A percentile compares a stretch with the other conserved stretches of the same genome.
Evolutionary conservation across 75 land plant genomes (phyloP).

Genomic region (Cupressus sempervirens): DNA sequence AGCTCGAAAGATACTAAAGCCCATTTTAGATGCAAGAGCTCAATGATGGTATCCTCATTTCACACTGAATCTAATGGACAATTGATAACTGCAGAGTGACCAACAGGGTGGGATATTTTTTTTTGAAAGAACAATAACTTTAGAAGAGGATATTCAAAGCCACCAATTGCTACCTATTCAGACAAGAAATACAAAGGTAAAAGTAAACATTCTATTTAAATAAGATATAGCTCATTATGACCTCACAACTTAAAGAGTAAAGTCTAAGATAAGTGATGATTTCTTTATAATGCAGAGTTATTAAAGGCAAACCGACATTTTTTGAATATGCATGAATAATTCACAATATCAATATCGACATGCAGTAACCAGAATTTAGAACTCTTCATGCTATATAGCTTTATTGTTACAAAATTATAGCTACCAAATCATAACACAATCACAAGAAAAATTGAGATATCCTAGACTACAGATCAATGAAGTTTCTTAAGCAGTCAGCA

Average conservation of each 20-base stretch:
- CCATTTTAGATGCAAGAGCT: no score
- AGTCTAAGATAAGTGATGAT: neutral
- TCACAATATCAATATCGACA: neutral
- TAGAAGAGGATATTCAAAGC: neutral
- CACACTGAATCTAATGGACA: neutral
- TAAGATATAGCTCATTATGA: neutral
- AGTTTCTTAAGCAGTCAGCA: neutral
- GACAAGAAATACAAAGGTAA: neutral
- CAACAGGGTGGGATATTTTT: neutral
- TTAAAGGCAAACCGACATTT: neutral
- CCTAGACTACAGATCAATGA: neutral
- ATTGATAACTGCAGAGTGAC: neutral
- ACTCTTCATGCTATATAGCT: neutral
- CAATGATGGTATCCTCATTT: neutral
- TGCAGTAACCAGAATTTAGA: neutral
- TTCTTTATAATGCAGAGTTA: neutral
- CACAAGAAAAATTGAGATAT: neutral
- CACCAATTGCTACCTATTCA: neutral
- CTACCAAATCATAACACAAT: neutral
- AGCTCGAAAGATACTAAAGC: neutral
- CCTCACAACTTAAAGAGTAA: neutral
- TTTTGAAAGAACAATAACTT: neutral
- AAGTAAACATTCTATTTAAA: neutral
- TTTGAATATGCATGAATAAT: neutral
- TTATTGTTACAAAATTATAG: neutral